Evolutionary conservation across 371 early-diverging fungal genomes (phyloP), one percentile per base, ranked within the genome.

Genomic region (Syncephalis plumigaleata): DNA sequence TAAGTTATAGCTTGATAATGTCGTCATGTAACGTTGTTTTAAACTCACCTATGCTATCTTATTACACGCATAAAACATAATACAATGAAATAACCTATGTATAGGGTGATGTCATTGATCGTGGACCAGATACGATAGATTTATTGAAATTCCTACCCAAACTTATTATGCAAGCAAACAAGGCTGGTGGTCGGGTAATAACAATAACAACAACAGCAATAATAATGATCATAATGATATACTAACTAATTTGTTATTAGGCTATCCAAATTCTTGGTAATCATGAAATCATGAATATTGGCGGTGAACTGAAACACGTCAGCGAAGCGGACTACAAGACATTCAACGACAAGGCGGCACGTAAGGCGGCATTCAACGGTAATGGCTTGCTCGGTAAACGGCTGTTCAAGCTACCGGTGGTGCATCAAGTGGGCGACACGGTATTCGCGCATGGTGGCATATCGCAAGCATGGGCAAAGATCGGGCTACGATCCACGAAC

Each of bases 281-380:
- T 55, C 83, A 80, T 47, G 83, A 83, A 60, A 63, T 84, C n/a
- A 84, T 84, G 84, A 86, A 86, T 51, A 54, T 79, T 7, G 50
- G 64, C 20, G 72, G 70, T 2, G 82, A 82, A 49, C 68, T 67
- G 61, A 67, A 81, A 15, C 83, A 86, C 54, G 87, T 86, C 0
- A 64, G 68, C 27, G 53, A 56, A 0, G 71, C 66, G 46, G 87
- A 86, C 53, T 31, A 7, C 31, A 60, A 63, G 25, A 81, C 83
- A 63, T 84, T 82, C 2, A 68, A 73, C 1, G 11, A 47, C 8
- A 53, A 64, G n/a, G 56, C 57, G 18, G 73, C 81, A 2, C 58
- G 54, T 17, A 45, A 62, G 2, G 7, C 11, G 4, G 79, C 73
- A 0, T 86, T 76, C 55, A 53, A 64, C 31, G 47, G 56, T 17